A percentile compares a stretch with the other conserved stretches of the same genome.
Evolutionary conservation across 2,329 filamentous ascomycete genomes (phyloP).

Genomic region (Apiospora phragmitis): DNA sequence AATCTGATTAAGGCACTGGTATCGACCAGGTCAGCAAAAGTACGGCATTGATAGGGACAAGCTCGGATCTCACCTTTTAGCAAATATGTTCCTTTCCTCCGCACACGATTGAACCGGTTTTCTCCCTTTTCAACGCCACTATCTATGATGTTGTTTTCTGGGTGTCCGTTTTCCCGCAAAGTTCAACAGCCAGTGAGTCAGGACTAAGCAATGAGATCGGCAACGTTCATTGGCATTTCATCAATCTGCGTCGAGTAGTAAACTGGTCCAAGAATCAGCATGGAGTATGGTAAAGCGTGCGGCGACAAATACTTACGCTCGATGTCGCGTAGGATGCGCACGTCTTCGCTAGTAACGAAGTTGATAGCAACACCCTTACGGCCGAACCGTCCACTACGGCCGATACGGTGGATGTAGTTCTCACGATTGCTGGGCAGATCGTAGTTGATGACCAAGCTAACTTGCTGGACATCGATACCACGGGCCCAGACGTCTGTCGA

Average conservation of each 20-base stretch:
- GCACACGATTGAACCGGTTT: slow-evolving; percentile 2
- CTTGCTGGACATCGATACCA: slow-evolving; percentile 92
- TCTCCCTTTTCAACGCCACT: not conserved
- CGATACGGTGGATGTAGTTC: slow-evolving; percentile 98
- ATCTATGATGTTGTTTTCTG: not conserved
- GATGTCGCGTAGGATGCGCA: slow-evolving; percentile 95
- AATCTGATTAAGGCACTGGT: slow-evolving; percentile 12
- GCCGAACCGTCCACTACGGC: slow-evolving; percentile 98
- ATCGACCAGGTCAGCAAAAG: not conserved
- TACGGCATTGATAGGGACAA: not conserved
- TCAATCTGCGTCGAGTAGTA: slow-evolving; percentile 98
- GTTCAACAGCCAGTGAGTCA: not conserved
- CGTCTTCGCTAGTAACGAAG: slow-evolving; percentile 97
- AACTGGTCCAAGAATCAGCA: slow-evolving; percentile 47
- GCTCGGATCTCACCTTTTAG: slow-evolving; percentile 11
- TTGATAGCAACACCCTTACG: slow-evolving; percentile 99
- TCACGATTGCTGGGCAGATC: slow-evolving; percentile 97
- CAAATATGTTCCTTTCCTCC: slow-evolving; percentile 12
- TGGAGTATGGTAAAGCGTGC: not conserved
- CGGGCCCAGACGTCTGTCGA: slow-evolving; percentile 93
- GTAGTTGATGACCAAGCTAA: slow-evolving; percentile 98
- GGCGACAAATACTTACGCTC: slow-evolving; percentile 66
- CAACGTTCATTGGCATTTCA: slow-evolving; percentile 98
- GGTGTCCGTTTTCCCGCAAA: not conserved
- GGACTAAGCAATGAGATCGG: slow-evolving; percentile 56